Evolutionary conservation across 768 basidiomycete genomes (phyloP).

Genomic region (Cystobasidium ongulense): DNA sequence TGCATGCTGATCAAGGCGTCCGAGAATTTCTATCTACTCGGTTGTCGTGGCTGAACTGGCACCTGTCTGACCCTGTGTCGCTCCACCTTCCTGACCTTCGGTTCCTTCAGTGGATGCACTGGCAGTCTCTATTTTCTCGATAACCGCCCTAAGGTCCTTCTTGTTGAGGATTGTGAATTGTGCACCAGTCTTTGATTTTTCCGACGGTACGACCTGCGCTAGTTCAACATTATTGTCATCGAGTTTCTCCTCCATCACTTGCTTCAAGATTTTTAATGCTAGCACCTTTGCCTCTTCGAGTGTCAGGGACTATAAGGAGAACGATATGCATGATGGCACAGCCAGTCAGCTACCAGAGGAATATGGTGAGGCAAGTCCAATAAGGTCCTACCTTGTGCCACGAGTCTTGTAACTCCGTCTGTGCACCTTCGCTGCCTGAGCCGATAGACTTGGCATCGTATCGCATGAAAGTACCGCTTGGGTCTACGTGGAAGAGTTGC

Average conservation of each 20-base stretch:
- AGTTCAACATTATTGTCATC: constrained; percentile 98
- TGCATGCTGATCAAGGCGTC: no score
- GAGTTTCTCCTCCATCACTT: constrained; percentile 99
- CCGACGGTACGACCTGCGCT: constrained; percentile 59
- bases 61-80: background rate
- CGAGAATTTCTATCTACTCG: background rate
- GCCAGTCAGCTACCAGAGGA: background rate
- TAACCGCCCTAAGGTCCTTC: constrained; percentile 66
- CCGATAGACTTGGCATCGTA: constrained; percentile 99
- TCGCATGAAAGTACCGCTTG: constrained; percentile 91
- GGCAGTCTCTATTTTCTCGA: constrained; percentile 56
- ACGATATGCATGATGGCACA: background rate
- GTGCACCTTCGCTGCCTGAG: constrained; percentile 93
- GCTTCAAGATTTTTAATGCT: constrained; percentile 82
- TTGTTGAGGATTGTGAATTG: constrained; percentile 81
- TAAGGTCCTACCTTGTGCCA: constrained; percentile 69
- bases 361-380: background rate
- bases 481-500: constrained; percentile 97
- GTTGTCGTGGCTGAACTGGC: background rate
- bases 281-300: constrained; percentile 77
- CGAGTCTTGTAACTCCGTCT: constrained; percentile 91
- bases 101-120: background rate
- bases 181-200: constrained; percentile 37
- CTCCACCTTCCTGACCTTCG: background rate
- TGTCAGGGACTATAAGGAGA: constrained; percentile 66